Evolutionary conservation across 345 rosid species (phyloP).

Genomic region (Citropsis articulata): DNA sequence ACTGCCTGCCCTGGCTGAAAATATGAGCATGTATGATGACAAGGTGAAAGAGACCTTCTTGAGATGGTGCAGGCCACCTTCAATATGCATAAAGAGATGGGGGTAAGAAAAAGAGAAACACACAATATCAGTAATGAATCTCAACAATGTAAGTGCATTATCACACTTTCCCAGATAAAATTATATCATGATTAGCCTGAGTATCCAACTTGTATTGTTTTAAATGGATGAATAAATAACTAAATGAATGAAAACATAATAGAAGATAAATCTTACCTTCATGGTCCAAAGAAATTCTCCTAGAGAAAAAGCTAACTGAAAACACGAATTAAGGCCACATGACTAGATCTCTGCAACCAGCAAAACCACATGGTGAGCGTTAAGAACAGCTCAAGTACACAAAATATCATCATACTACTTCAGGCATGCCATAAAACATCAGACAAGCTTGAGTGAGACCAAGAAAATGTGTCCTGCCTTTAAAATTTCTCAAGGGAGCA

Average conservation of each 20-base stretch:
- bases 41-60: constrained; percentile 79
- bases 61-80: constrained; percentile 77
- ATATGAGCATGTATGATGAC: constrained; percentile 86
- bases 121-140: constrained; percentile 7
- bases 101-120: constrained; percentile 8
- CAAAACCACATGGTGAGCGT: constrained; percentile 10
- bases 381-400: not conserved
- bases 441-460: not conserved
- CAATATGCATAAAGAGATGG: constrained; percentile 18
- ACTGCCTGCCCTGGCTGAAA: constrained; percentile 74
- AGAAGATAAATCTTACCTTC: constrained; percentile 47
- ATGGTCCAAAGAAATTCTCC: constrained; percentile 65
- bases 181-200: not conserved
- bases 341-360: constrained; percentile 71
- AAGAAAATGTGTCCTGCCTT: not conserved
- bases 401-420: not conserved
- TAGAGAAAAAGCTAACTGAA: constrained; percentile 83
- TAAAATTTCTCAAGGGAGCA: not conserved
- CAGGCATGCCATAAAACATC: not conserved
- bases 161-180: constrained; percentile 3
- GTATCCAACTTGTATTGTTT: not conserved
- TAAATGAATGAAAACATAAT: not conserved
- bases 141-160: constrained; percentile 1
- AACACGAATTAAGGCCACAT: constrained; percentile 74
- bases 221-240: not conserved